These are phyloP conservation scores for Opeltia flavorubescens DNA, from an alignment of 495 filamentous ascomycete genomes.

Conservation along the genomic window DNA sequence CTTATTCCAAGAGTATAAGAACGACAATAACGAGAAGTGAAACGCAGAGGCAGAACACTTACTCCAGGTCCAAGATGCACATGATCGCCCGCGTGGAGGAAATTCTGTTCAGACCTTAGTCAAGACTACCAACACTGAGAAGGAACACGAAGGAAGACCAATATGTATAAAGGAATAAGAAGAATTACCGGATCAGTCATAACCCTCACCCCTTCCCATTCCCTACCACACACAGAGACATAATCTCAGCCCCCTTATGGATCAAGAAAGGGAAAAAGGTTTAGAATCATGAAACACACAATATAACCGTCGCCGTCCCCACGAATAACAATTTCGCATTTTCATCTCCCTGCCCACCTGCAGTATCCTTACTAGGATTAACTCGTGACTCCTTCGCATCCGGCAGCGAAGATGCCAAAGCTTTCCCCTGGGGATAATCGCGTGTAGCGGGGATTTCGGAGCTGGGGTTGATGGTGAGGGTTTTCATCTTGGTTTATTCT, in stretches of 20 bases:
- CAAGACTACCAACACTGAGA: not conserved
- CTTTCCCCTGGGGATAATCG: constrained; percentile 9
- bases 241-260: constrained; percentile 1
- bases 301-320: constrained; percentile 52
- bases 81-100: constrained; percentile 54
- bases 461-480: constrained; percentile 14
- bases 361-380: constrained; percentile 24
- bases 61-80: constrained; percentile 55
- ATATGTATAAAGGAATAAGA: too few species aligned
- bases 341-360: constrained; percentile 10
- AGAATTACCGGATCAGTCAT: constrained; percentile 44
- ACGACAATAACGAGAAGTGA: not conserved
- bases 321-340: constrained; percentile 42
- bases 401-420: constrained; percentile 18
- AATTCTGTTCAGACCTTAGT: constrained; percentile 45
- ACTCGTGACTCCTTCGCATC: constrained; percentile 26
- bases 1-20: not conserved
- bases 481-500: constrained; percentile 9
- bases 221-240: constrained; percentile 14
- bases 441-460: constrained; percentile 13
- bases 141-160: not conserved
- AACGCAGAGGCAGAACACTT: not conserved
- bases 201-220: constrained; percentile 47
- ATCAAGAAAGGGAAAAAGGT: not conserved
- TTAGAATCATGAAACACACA: constrained; percentile 20